phyloP scores from a whole-genome alignment of 2,329 filamentous ascomycete genomes.

The Blastomyces silverae region DNA sequence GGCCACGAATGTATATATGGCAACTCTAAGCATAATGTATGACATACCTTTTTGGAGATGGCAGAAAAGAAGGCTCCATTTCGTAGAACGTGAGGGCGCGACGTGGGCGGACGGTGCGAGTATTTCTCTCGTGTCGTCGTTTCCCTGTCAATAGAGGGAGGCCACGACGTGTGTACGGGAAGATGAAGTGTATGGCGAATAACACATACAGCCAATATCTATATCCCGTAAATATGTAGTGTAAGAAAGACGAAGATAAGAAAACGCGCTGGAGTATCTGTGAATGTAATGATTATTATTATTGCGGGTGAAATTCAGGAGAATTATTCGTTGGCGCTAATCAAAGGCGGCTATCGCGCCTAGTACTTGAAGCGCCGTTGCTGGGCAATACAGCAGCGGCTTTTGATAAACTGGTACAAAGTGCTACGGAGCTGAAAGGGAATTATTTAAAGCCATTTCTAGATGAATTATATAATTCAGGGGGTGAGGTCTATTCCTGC shows the following conservation, averaged over 20 bases:
- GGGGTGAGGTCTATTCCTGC: background rate
- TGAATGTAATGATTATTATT: background rate
- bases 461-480: background rate
- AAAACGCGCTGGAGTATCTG: background rate
- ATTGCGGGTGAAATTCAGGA: background rate
- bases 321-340: constrained; percentile 6
- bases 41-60: constrained; percentile 9
- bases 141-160: background rate
- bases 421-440: background rate
- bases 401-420: background rate
- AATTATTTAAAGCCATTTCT: background rate
- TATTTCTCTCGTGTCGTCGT: background rate
- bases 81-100: background rate
- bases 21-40: background rate
- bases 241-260: background rate
- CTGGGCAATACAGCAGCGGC: constrained; percentile 23
- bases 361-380: constrained; percentile 10
- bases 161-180: background rate
- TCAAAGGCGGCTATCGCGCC: background rate
- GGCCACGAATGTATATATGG: background rate
- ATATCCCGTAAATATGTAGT: background rate
- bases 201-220: background rate
- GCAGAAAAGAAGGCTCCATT: background rate
- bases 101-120: background rate
- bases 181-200: background rate